These are phyloP conservation scores for Poterioochromonas sp. DNA, from an alignment of 352 stramenopile genomes.

Conservation along the genomic window DNA sequence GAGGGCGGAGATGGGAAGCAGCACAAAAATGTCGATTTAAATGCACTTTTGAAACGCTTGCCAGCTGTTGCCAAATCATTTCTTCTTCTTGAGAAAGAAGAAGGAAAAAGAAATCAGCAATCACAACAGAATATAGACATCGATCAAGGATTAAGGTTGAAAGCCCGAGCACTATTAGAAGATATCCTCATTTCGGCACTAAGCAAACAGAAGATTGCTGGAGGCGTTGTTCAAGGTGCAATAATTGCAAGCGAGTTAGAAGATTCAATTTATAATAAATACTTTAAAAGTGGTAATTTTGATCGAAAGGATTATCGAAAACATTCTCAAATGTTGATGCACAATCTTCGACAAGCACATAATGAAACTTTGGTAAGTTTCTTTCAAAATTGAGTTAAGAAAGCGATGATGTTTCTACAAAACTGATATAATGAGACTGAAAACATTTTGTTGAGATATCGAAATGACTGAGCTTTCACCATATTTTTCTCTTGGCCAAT, in stretches of 20 bases:
- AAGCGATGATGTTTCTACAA: background rate
- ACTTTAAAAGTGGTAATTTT: background rate
- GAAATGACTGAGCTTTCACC: too few species aligned
- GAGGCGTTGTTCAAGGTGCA: background rate
- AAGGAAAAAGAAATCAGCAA: too few species aligned
- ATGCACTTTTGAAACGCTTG: too few species aligned
- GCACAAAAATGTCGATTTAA: too few species aligned
- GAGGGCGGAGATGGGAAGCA: too few species aligned
- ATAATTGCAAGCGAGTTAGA: background rate
- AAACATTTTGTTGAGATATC: too few species aligned
- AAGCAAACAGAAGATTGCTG: background rate
- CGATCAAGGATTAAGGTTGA: background rate
- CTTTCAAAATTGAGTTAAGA: background rate
- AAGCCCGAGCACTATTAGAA: background rate
- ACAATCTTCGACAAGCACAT: background rate
- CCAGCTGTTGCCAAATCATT: too few species aligned
- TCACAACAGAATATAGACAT: too few species aligned
- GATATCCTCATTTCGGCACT: background rate
- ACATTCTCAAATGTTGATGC: background rate
- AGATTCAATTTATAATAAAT: background rate
- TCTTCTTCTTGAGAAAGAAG: too few species aligned
- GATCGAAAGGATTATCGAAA: background rate
- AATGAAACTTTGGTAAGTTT: conserved; percentile 12
- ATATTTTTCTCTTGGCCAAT: too few species aligned
- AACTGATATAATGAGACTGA: conserved; percentile 21